Evolutionary conservation across 768 basidiomycete species (phyloP).

Genomic region (Nevesoporus exiguus): DNA sequence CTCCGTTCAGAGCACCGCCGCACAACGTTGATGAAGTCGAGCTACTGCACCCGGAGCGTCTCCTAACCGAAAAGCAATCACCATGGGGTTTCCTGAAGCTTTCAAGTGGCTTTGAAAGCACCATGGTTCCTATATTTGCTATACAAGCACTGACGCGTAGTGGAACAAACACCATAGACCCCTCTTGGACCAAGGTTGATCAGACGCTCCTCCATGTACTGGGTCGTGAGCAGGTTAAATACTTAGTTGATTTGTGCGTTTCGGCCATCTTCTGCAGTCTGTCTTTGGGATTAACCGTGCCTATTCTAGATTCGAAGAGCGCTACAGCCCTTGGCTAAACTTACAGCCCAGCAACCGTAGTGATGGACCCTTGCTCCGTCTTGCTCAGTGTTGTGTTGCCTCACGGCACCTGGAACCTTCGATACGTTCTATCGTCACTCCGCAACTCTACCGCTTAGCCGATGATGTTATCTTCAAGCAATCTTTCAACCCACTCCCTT

Average conservation of each 20-base stretch:
- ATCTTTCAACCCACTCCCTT: constrained; percentile 41
- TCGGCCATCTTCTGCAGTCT: neutral
- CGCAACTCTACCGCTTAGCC: constrained; percentile 40
- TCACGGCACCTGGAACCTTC: constrained; percentile 41
- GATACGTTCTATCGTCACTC: constrained; percentile 35
- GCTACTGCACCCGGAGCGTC: constrained; percentile 33
- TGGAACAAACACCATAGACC: constrained; percentile 22
- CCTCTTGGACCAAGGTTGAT: constrained; percentile 22
- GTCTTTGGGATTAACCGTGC: neutral
- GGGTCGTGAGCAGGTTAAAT: constrained; percentile 33
- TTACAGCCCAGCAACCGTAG: constrained; percentile 32
- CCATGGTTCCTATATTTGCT: constrained; percentile 43
- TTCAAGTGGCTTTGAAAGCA: constrained; percentile 42
- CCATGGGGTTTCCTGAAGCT: constrained; percentile 40
- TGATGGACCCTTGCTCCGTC: constrained; percentile 36
- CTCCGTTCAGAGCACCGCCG: constrained; percentile 18
- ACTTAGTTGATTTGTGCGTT: constrained; percentile 39
- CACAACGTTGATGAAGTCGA: constrained; percentile 28
- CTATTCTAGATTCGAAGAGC: constrained; percentile 37
- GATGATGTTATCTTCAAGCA: constrained; percentile 39
- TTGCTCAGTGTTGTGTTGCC: constrained; percentile 46
- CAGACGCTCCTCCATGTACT: constrained; percentile 33
- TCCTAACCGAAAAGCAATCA: constrained; percentile 33
- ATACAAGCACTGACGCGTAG: constrained; percentile 39
- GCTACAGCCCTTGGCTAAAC: constrained; percentile 44